phyloP scores from a whole-genome alignment of 1,284 basidiomycete genomes.

The Ganoderma leucocontextum region DNA sequence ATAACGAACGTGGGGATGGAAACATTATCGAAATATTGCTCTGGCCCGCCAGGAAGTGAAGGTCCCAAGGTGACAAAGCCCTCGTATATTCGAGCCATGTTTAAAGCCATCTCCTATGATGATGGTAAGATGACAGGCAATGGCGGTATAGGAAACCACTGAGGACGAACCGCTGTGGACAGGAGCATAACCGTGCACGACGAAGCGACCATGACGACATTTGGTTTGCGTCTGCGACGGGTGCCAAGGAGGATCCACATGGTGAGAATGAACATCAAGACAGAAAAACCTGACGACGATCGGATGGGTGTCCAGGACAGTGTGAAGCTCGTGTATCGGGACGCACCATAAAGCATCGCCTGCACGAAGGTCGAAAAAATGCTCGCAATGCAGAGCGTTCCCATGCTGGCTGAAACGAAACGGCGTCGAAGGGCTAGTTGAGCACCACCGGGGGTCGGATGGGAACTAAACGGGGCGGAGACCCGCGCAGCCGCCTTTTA shows the following conservation, averaged over 20 bases:
- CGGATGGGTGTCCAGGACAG: neutral
- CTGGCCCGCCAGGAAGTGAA: conserved; percentile 19
- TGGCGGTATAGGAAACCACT: neutral
- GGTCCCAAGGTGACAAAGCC: conserved; percentile 30
- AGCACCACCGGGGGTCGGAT: conserved; percentile 4
- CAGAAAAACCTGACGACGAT: conserved; percentile 33
- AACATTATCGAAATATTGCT: conserved; percentile 37
- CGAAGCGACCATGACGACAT: conserved; percentile 24
- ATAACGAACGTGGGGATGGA: conserved; percentile 36
- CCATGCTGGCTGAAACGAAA: conserved; percentile 6
- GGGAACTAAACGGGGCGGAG: neutral
- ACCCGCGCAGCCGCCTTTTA: neutral
- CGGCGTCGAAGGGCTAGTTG: neutral
- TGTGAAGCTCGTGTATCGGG: no score
- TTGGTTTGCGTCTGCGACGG: conserved; percentile 22
- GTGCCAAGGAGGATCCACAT: conserved; percentile 37
- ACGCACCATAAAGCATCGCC: conserved; percentile 37
- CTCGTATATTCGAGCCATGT: conserved; percentile 31
- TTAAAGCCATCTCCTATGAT: conserved; percentile 34
- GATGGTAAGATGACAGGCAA: neutral
- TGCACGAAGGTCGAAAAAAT: conserved; percentile 34
- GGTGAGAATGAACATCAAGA: conserved; percentile 35
- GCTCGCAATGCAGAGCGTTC: conserved; percentile 21
- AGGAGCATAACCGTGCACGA: conserved; percentile 31
- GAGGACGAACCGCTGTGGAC: conserved; percentile 34